Base-by-base conservation (phyloP, 2,329 filamentous ascomycete genomes). In the Verticillium tricorpus region DNA sequence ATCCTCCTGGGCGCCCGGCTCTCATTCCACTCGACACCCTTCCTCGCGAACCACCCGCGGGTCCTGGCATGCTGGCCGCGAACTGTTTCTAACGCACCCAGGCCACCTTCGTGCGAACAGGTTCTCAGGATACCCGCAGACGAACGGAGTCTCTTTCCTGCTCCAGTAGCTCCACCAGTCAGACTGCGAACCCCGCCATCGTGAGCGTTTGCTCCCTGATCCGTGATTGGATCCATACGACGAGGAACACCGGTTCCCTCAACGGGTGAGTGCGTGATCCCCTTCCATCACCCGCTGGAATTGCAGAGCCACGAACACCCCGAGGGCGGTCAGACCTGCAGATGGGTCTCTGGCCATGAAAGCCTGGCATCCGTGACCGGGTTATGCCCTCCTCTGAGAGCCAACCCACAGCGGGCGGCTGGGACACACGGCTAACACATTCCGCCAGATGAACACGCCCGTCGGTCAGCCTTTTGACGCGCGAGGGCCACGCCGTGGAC, bases 181-280 rank as follows among this genome's bases (percentile, higher is more conserved):
- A 45, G 57, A 60, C 57, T 22, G 60, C 56, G 54, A 62, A 58
- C 63, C 64, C 58, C 28, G 28, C 31, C 45, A 32, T 55, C 60
- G 50, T 28, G 57, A 40, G 34, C 58, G 64, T 65, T 65, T 66
- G 64, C 57, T 58, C 14, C 17, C 22, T 17, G 37, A 60, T 35
- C 60, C 56, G 39, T 63, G 59, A 63, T 66, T 66, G 64, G 64
- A 55, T 25, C 37, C 37, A 8, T 12, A 45, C 56, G 14, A 55
- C 39, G 39, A 58, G 50, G 62, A 19, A 56, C 61, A 22, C 59
- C 63, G 28, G 32, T n/a, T 37, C 58, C 28, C 40, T 58, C 28
- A 61, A 61, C 64, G 63, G 61, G 52, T 63, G 60, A 58, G 64
- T 66, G 63, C 64, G 64, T 65, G 63, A 66, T 61, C 63, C 63